Conservation (phyloP, 768 basidiomycete genomes). For the Boletus patriciae region DNA sequence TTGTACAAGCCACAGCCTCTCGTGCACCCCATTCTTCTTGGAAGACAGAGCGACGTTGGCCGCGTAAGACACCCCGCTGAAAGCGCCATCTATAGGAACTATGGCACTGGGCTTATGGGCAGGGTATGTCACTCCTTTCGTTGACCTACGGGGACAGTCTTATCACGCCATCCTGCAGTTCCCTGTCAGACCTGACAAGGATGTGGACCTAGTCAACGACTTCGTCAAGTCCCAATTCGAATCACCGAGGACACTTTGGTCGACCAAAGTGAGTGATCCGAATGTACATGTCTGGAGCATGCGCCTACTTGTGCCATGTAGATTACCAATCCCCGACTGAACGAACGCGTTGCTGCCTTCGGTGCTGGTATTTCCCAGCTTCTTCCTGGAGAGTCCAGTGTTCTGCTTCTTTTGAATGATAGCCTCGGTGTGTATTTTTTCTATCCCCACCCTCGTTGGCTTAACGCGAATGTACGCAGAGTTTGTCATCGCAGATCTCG, state of each 20-base stretch:
- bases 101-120: conserved; percentile 80
- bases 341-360: conserved; percentile 68
- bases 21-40: conserved; percentile 91
- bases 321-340: conserved; percentile 74
- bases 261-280: conserved; percentile 55
- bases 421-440: conserved; percentile 54
- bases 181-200: conserved; percentile 68
- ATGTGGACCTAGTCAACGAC: conserved; percentile 64
- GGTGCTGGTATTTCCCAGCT: conserved; percentile 69
- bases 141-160: background rate
- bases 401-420: conserved; percentile 78
- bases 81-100: conserved; percentile 89
- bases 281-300: background rate
- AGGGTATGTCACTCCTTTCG: conserved; percentile 51
- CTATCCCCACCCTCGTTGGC: background rate
- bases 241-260: conserved; percentile 74
- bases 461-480: conserved; percentile 41
- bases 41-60: conserved; percentile 87
- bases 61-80: conserved; percentile 77
- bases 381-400: conserved; percentile 59
- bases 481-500: conserved; percentile 78
- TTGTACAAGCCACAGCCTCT: conserved; percentile 80
- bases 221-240: conserved; percentile 67
- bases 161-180: conserved; percentile 49
- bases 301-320: conserved; percentile 27